Percentiles rank a stretch among this genome's conserved stretches.
Evolutionary conservation across 2,329 filamentous ascomycete species (phyloP).

Genomic region (Neophaeococcomyces aloes): DNA sequence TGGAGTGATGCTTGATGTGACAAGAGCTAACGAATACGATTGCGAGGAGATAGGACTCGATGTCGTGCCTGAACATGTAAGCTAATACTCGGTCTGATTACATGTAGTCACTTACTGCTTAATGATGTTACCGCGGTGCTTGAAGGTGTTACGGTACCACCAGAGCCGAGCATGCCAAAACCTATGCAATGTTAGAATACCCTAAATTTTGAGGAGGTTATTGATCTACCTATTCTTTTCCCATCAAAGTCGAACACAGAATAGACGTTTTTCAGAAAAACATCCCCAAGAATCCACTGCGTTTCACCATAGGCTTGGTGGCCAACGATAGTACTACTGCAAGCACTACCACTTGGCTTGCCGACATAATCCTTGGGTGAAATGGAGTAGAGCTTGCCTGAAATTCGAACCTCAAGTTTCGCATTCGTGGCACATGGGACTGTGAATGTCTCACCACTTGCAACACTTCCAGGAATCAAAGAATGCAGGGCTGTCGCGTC

Average conservation of each 20-base stretch:
- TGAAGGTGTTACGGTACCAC: not conserved
- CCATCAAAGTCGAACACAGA: constrained; percentile 68
- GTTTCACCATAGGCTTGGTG: constrained; percentile 51
- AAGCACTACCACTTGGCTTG: constrained; percentile 27
- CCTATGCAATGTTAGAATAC: too few relatives aligned
- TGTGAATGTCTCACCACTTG: constrained; percentile 48
- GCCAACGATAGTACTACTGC: constrained; percentile 63
- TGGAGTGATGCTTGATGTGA: too few relatives aligned
- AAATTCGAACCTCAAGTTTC: constrained; percentile 56
- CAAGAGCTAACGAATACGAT: too few relatives aligned
- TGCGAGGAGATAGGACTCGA: constrained; percentile 18
- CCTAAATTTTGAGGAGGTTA: too few relatives aligned
- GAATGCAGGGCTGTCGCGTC: constrained; percentile 60
- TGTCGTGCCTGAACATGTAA: constrained; percentile 1
- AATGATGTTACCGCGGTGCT: too few relatives aligned
- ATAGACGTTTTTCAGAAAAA: constrained; percentile 86
- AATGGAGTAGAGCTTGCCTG: constrained; percentile 55
- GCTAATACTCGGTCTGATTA: constrained; percentile 13
- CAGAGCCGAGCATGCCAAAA: constrained; percentile 3
- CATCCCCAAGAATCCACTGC: constrained; percentile 72
- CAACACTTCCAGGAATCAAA: constrained; percentile 51
- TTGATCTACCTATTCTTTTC: too few relatives aligned
- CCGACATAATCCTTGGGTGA: constrained; percentile 61
- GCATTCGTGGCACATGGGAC: constrained; percentile 61
- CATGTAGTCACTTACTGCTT: not conserved